Conservation (phyloP, 352 stramenopile species). For the Aphanomyces stellatus region DNA sequence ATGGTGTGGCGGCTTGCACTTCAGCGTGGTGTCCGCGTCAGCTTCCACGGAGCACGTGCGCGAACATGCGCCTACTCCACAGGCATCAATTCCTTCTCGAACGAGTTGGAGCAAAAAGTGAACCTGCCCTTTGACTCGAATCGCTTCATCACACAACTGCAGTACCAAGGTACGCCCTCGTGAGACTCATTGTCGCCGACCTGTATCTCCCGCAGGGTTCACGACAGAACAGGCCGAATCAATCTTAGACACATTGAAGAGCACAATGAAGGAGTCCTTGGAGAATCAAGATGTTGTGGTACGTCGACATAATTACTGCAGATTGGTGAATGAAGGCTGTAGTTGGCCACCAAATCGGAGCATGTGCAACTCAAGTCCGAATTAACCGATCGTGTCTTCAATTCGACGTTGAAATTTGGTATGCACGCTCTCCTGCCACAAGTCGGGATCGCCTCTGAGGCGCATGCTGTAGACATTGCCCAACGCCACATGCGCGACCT, state of each 20-base stretch:
- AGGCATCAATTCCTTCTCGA: background rate
- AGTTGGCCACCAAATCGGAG: slow-evolving; percentile 82
- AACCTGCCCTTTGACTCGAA: background rate
- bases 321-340: background rate
- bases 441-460: background rate
- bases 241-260: slow-evolving; percentile 76
- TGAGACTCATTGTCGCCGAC: too few relatives aligned
- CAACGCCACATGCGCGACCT: slow-evolving; percentile 82
- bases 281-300: slow-evolving; percentile 61
- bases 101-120: background rate
- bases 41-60: too few relatives aligned
- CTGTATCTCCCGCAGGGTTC: slow-evolving; percentile 71
- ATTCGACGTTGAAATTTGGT: slow-evolving; percentile 86
- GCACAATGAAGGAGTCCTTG: slow-evolving; percentile 70
- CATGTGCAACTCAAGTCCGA: slow-evolving; percentile 79
- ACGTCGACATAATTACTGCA: slow-evolving; percentile 19
- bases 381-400: slow-evolving; percentile 82
- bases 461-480: slow-evolving; percentile 57
- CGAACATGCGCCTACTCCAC: background rate
- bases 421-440: background rate
- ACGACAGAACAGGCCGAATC: slow-evolving; percentile 52
- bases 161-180: slow-evolving; percentile 8
- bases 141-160: slow-evolving; percentile 10
- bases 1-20: background rate
- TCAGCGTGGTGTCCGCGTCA: too few relatives aligned